A percentile compares a stretch with the other conserved stretches of the same genome.
Evolutionary conservation across 176 grass and related monocot species (phyloP).

Genomic region (Puya raimondii): DNA sequence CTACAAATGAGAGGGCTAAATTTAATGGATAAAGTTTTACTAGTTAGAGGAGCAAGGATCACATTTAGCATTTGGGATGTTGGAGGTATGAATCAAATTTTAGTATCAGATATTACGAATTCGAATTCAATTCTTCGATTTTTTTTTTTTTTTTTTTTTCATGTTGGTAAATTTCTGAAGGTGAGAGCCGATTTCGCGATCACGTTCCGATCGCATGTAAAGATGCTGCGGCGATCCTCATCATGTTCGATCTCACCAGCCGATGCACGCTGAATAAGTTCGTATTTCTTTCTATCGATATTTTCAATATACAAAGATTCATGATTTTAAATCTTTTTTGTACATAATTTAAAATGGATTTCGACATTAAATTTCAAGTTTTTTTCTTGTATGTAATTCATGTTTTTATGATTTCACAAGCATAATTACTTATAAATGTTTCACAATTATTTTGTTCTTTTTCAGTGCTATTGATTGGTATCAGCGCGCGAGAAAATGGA

Average conservation of each 20-base stretch:
- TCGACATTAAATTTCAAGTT: too few relatives aligned
- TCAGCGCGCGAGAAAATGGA: slow-evolving; percentile 78
- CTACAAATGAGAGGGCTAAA: slow-evolving; percentile 85
- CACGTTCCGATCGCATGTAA: slow-evolving; percentile 92
- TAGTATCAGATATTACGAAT: too few relatives aligned
- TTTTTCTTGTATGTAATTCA: too few relatives aligned
- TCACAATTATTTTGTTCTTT: not conserved
- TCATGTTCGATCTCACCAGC: slow-evolving; percentile 98
- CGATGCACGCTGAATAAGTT: slow-evolving; percentile 84
- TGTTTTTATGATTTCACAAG: too few relatives aligned
- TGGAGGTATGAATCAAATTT: slow-evolving; percentile 40
- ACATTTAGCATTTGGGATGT: slow-evolving; percentile 97
- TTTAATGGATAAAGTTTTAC: slow-evolving; percentile 88
- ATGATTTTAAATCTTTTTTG: too few relatives aligned
- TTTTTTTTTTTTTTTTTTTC: not conserved
- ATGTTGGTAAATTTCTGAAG: slow-evolving; percentile 26
- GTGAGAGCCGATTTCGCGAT: slow-evolving; percentile 46
- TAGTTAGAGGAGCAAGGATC: slow-evolving; percentile 61
- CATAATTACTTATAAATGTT: slow-evolving; percentile 7
- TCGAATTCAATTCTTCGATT: not conserved
- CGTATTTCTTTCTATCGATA: slow-evolving; percentile 7
- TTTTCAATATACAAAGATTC: too few relatives aligned
- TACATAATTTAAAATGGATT: too few relatives aligned
- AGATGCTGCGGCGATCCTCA: slow-evolving; percentile 76
- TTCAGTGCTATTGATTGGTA: slow-evolving; percentile 81